Evolutionary conservation across 139 green algal genomes (phyloP).

Genomic region (Eudorina sp.): DNA sequence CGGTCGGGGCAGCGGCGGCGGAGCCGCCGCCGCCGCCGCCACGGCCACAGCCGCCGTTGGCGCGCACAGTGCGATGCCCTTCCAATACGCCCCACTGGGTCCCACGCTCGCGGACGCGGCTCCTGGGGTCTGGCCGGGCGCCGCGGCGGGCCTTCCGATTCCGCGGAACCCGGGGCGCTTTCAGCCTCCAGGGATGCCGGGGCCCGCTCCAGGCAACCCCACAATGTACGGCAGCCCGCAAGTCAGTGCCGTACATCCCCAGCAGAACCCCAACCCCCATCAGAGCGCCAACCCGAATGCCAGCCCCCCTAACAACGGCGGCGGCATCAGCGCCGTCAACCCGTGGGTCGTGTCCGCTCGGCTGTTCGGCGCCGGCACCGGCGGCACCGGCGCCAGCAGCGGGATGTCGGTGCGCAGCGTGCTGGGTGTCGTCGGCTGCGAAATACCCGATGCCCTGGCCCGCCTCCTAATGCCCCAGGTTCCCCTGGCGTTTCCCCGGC

Average conservation of each 20-base stretch:
- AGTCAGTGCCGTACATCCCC: too few species aligned
- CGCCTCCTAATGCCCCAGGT: constrained; percentile 5
- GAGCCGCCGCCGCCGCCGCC: background rate
- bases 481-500: background rate
- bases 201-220: too few species aligned
- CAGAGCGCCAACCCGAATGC: too few species aligned
- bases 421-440: background rate
- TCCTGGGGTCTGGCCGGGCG: too few species aligned
- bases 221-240: background rate
- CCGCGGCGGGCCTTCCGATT: too few species aligned
- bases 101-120: constrained; percentile 32
- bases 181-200: too few species aligned
- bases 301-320: background rate
- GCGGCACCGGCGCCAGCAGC: background rate
- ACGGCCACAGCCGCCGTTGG: background rate
- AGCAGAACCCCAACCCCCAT: too few species aligned
- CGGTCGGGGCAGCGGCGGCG: background rate
- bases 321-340: background rate
- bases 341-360: background rate
- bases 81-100: background rate
- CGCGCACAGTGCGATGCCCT: background rate
- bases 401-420: background rate
- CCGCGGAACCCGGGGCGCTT: too few species aligned
- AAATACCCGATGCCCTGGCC: background rate
- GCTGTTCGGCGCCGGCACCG: background rate